These are phyloP conservation scores for Erigeron philadelphicus DNA, from an alignment of 140 eudicot species.

Conservation along the genomic window DNA sequence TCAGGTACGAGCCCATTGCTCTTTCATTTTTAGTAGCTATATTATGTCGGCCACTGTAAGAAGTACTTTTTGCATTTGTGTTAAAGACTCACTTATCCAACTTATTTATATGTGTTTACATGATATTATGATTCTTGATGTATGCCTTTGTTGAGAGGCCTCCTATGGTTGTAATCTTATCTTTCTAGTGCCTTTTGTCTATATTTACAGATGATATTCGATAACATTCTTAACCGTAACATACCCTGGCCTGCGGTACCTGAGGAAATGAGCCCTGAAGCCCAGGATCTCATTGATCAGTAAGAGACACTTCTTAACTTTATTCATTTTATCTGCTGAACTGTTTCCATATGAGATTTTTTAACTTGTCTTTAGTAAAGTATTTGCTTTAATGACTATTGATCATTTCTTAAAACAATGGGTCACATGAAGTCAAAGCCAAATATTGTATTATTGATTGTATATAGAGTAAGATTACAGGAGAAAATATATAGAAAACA, in stretches of 20 bases:
- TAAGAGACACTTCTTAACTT: slow-evolving; percentile 33
- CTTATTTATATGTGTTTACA: not conserved
- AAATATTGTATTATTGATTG: too few species aligned
- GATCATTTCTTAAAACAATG: not conserved
- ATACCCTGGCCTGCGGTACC: slow-evolving; percentile 96
- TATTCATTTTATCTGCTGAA: slow-evolving; percentile 4
- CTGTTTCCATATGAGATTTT: not conserved
- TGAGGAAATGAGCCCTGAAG: slow-evolving; percentile 85
- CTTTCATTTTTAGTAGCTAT: not conserved
- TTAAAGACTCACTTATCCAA: not conserved
- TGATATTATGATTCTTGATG: not conserved
- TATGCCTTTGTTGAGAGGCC: not conserved
- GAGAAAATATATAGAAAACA: too few species aligned
- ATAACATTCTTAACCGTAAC: slow-evolving; percentile 85
- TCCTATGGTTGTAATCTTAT: slow-evolving; percentile 17
- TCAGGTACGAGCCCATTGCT: slow-evolving; percentile 48
- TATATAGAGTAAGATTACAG: too few species aligned
- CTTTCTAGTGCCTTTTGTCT: slow-evolving; percentile 10
- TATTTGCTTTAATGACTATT: not conserved
- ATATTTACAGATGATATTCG: slow-evolving; percentile 65
- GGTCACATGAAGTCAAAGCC: too few species aligned
- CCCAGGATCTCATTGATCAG: slow-evolving; percentile 85
- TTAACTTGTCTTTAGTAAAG: slow-evolving; percentile 6
- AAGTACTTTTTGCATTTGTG: not conserved
- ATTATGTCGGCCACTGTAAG: not conserved